Percentiles rank a stretch among this genome's conserved stretches.
These are phyloP conservation scores for Epichloe festucae DNA, from an alignment of 2,329 filamentous ascomycete species.

Conservation along the genomic window DNA sequence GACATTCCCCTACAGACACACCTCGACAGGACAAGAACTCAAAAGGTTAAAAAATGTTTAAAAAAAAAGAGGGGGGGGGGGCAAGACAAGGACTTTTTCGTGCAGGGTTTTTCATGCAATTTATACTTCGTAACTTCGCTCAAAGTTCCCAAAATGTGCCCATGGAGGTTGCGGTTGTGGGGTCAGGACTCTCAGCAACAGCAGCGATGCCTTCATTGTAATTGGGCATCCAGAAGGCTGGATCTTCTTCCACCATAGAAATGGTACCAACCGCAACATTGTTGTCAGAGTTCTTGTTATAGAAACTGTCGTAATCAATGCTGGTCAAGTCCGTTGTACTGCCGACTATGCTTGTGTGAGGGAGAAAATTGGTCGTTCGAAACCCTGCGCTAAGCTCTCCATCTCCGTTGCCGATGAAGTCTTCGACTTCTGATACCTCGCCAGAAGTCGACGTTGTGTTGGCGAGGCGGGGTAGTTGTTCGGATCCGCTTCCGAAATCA, in stretches of 20 bases:
- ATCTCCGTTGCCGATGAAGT: constrained; percentile 35
- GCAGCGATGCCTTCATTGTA: constrained; percentile 26
- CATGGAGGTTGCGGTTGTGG: constrained; percentile 18
- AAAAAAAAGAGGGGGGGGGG: too few relatives aligned
- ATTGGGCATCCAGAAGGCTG: constrained; percentile 35
- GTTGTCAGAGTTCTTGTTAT: constrained; percentile 31
- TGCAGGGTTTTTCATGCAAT: neutral
- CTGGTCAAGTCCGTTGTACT: constrained; percentile 30
- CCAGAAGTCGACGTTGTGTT: constrained; percentile 49
- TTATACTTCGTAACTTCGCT: constrained; percentile 7
- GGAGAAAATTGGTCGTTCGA: constrained; percentile 32
- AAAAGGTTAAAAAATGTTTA: too few relatives aligned
- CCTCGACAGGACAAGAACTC: constrained; percentile 5
- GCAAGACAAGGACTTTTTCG: too few relatives aligned
- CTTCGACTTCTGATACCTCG: constrained; percentile 55
- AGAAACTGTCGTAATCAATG: constrained; percentile 44
- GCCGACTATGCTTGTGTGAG: constrained; percentile 31
- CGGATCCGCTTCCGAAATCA: constrained; percentile 39
- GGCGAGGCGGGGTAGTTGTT: constrained; percentile 41
- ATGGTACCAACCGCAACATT: constrained; percentile 29
- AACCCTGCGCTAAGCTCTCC: constrained; percentile 36
- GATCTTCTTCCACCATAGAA: constrained; percentile 38
- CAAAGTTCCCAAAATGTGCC: constrained; percentile 24
- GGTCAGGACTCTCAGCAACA: constrained; percentile 24
- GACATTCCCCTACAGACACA: neutral